Evolutionary conservation across 371 early-diverging fungal genomes (phyloP), one percentile per base, ranked within the genome.

Genomic region (Mortierella sp.): DNA sequence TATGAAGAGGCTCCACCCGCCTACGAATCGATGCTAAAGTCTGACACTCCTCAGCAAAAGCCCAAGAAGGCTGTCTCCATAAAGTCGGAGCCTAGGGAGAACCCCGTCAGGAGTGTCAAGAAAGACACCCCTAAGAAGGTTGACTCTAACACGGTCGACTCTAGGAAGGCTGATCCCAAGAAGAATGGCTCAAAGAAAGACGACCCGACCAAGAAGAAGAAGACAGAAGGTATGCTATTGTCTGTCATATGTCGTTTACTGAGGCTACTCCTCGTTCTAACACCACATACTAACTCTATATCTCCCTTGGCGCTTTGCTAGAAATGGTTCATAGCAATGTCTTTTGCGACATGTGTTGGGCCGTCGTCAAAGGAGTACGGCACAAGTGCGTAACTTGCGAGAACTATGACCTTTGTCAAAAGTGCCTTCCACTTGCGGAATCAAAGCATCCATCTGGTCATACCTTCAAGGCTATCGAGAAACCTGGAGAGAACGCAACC

Each of bases 331-430:
- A 73, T 29, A 13, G 22, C 17, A 44, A 53, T 31, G 60, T 73
- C 37, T 55, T 49, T 46, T 86, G 86, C 52, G 82, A 86, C 72
- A 64, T 65, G 1, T 86, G 86, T 44, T 49, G 78, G 52, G 55
- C 56, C 25, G 63, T 70, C 34, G 71, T 85, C 49, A 66, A 71
- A 47, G 84, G 81, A 13, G 57, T 60, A 17, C 74, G 83, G 21
- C 81, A 69, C 70, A 79, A 79, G 37, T 86, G 85, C 61, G 44
- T 57, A 48, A 68, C 79, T 50, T 86, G 87, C 53, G 54, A 58
- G 45, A 79, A 86, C 51, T 85, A 71, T 63, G 85, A 86, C 59
- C 72, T 86, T 44, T 86, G 87, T 58, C 81, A 82, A 57, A 56
- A 40, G 37, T 86, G 86, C 50, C 67, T 71, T 48, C 47, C 39